Conservation (phyloP, 1,284 basidiomycete species). For the Puccinia hordei region DNA sequence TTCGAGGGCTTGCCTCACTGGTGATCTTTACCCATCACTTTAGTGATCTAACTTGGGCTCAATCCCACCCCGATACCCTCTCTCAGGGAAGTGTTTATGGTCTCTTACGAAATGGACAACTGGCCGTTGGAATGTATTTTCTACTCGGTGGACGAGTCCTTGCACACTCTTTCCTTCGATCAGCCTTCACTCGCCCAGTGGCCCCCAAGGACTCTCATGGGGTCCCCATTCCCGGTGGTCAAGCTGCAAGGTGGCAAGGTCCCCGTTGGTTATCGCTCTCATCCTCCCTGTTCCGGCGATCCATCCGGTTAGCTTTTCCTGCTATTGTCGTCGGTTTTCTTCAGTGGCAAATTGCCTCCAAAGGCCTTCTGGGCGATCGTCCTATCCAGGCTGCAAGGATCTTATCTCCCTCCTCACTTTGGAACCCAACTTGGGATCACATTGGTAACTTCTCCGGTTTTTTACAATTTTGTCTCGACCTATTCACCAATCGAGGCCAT, state of each 20-base stretch:
- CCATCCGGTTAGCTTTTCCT: constrained; percentile 60
- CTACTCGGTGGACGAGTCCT: constrained; percentile 60
- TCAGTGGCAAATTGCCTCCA: constrained; percentile 59
- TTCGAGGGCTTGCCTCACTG: constrained; percentile 60
- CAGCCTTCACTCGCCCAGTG: constrained; percentile 58
- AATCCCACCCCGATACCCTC: constrained; percentile 58
- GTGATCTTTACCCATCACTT: constrained; percentile 61
- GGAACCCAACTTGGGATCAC: constrained; percentile 60
- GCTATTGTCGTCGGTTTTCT: constrained; percentile 60
- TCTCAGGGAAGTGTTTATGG: constrained; percentile 58
- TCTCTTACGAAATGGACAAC: constrained; percentile 57
- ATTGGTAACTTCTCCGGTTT: constrained; percentile 60
- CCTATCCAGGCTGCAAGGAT: constrained; percentile 57
- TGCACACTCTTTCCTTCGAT: constrained; percentile 60
- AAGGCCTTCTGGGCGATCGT: constrained; percentile 55
- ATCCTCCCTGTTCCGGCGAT: constrained; percentile 60
- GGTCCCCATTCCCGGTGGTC: constrained; percentile 56
- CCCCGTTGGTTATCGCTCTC: constrained; percentile 58
- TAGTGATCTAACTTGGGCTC: constrained; percentile 60
- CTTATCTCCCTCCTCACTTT: constrained; percentile 57
- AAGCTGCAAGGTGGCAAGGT: constrained; percentile 52
- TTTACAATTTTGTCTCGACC: constrained; percentile 59
- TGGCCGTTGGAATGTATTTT: constrained; percentile 60
- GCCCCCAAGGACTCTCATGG: constrained; percentile 58
- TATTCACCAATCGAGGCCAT: constrained; percentile 60